A percentile compares a stretch with the other conserved stretches of the same genome.
Conservation (phyloP, 495 filamentous ascomycete genomes). For the Hypomontagnella submonticulosa region DNA sequence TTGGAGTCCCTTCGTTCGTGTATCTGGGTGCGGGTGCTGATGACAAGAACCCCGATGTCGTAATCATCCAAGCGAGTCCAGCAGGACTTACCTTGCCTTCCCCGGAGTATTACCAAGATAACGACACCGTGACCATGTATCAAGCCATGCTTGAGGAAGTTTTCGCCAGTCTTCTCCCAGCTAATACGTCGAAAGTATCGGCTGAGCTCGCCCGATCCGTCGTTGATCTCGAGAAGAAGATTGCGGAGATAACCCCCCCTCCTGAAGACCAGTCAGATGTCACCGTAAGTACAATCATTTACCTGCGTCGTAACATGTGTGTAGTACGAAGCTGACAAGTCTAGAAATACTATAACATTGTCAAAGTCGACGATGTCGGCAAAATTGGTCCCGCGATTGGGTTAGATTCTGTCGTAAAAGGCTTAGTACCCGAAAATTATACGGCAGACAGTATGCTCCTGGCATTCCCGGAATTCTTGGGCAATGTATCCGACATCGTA, state of each 20-base stretch:
- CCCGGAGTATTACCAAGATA: constrained; percentile 72
- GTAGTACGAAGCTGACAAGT: constrained; percentile 13
- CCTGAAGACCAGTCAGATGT: constrained; percentile 59
- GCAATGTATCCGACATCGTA: constrained; percentile 48
- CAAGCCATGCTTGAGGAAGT: constrained; percentile 56
- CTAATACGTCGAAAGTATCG: constrained; percentile 36
- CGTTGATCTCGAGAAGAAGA: constrained; percentile 68
- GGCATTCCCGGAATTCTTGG: constrained; percentile 50
- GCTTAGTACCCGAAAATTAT: constrained; percentile 63
- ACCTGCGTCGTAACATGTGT: background rate
- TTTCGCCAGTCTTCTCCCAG: constrained; percentile 45
- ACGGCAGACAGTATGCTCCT: constrained; percentile 65
- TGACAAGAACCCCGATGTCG: constrained; percentile 72
- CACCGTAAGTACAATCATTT: constrained; percentile 40
- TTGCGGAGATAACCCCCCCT: constrained; percentile 68
- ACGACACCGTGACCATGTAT: constrained; percentile 64
- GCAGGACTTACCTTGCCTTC: constrained; percentile 67
- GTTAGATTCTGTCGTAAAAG: constrained; percentile 63
- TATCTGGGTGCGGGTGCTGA: constrained; percentile 61
- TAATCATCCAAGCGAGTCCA: constrained; percentile 66
- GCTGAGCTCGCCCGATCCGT: constrained; percentile 51
- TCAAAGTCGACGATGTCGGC: constrained; percentile 59
- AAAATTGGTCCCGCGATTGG: constrained; percentile 66
- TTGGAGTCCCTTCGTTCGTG: constrained; percentile 63
- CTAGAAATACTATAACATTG: constrained; percentile 50